Base-by-base conservation (phyloP, 2,329 filamentous ascomycete species). In the Arthrobotrys megalospora region DNA sequence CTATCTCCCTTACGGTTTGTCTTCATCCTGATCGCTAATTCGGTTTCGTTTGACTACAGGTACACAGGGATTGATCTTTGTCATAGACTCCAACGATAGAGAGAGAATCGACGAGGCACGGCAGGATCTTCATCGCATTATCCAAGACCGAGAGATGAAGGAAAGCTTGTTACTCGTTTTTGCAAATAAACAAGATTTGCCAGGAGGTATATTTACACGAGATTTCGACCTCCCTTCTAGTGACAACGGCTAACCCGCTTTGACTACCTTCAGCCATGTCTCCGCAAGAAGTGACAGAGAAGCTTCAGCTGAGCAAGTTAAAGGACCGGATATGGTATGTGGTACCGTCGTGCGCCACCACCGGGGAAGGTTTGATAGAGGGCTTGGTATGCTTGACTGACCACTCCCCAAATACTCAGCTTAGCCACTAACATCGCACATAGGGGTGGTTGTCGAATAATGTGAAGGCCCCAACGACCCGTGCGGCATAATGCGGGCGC, bases 151-250 rank as follows among this genome's bases (percentile, higher is more conserved):
- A 80, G 96, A 99, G 88, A 95, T 98, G 90, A 94, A 96, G 87
- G 95, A 98, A 84, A 94, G 94, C 79, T 88, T 98, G 82, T 87
- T 99, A 82, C 87, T 98, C 79, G 95, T 99, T 48, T 98, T 99
- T 85, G 96, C 96, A 83, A 99, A 99, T 88, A 99, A 99, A 90
- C 96, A 98, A 87, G 96, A 99, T 90, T 87, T 98, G 82, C 88
- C 89, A 76, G 93, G 93, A 84, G 90, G 93, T 93, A 86, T 72
- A 87, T 85, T 41, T 69, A 12, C 24, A 34, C 24, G 41, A 38
- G 19, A 32, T 19, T 32, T 14, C 19, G 10, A 43, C 4, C 19
- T 10, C 16, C 16, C 11, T 21, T 48, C 19, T 21, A 16, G n/a
- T 10, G 24, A 43, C 41, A 41, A 48, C 8, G 0, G 24, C 43